phyloP scores from a whole-genome alignment of 441 rosid species.

The Omphalea diandra region DNA sequence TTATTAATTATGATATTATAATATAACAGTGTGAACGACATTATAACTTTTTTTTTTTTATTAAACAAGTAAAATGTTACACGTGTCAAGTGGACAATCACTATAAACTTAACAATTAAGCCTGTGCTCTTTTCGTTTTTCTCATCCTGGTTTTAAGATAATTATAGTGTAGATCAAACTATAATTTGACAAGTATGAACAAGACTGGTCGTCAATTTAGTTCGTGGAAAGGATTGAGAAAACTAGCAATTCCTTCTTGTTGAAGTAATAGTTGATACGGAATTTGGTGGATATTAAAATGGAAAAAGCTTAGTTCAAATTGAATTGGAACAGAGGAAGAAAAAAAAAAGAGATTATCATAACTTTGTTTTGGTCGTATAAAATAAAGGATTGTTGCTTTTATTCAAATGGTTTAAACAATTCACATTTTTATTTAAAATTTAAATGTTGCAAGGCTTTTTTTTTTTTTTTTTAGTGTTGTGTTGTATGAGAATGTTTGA shows the following conservation, averaged over 20 bases:
- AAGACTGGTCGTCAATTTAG: no score
- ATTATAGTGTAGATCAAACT: no score
- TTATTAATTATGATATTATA: no score
- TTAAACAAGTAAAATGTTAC: background rate
- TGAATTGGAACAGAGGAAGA: background rate
- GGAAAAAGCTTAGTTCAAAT: background rate
- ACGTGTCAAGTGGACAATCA: constrained; percentile 5
- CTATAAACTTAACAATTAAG: background rate
- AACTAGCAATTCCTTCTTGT: no score
- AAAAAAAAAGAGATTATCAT: background rate
- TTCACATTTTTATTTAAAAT: background rate
- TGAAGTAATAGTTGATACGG: no score
- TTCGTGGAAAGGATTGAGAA: no score
- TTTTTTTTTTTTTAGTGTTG: background rate
- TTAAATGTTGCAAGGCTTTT: background rate
- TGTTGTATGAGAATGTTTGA: background rate
- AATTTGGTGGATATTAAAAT: no score
- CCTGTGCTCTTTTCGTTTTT: no score
- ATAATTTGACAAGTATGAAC: no score
- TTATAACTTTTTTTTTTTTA: background rate
- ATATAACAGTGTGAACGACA: no score
- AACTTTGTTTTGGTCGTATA: background rate
- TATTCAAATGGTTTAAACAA: background rate
- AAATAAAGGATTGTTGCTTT: constrained; percentile 7
- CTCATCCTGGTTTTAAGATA: no score